Conservation (phyloP, 495 filamentous ascomycete species). For the Parachaetomium inaequale region DNA sequence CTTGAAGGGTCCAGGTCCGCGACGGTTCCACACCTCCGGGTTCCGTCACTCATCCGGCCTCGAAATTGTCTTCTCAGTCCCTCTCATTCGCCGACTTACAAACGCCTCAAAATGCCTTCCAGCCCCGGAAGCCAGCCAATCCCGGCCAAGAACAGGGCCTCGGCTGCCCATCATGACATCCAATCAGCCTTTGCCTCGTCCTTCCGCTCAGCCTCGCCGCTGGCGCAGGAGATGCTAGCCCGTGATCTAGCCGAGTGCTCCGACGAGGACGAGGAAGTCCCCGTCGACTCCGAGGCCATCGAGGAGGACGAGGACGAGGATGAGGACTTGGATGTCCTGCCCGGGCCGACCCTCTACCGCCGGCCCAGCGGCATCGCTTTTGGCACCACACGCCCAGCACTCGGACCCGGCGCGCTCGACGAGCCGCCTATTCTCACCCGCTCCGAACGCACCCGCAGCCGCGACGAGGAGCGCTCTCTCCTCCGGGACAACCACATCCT, state of each 20-base stretch:
- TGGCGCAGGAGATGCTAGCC: slow-evolving; percentile 66
- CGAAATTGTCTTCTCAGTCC: neutral
- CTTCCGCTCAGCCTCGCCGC: slow-evolving; percentile 55
- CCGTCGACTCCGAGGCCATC: slow-evolving; percentile 34
- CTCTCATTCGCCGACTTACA: neutral
- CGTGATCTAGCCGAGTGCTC: slow-evolving; percentile 61
- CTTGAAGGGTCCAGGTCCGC: too few species aligned
- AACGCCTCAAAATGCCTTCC: slow-evolving; percentile 8
- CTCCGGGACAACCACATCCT: slow-evolving; percentile 74
- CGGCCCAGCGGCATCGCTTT: slow-evolving; percentile 64
- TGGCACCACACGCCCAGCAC: slow-evolving; percentile 49
- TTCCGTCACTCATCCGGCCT: neutral
- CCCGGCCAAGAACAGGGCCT: slow-evolving; percentile 9
- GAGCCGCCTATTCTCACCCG: slow-evolving; percentile 50
- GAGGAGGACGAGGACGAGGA: slow-evolving; percentile 7
- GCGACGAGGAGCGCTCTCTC: slow-evolving; percentile 69
- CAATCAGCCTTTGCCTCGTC: slow-evolving; percentile 31
- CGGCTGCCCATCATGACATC: slow-evolving; percentile 6
- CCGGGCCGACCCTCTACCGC: slow-evolving; percentile 68
- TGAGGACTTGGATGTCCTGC: slow-evolving; percentile 36
- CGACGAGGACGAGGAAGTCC: slow-evolving; percentile 51
- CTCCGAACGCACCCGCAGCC: slow-evolving; percentile 59
- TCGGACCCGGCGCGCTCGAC: slow-evolving; percentile 29
- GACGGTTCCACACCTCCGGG: too few species aligned
- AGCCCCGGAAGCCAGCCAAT: slow-evolving; percentile 16